These are phyloP conservation scores for Pseudonitzschia pungens DNA, from an alignment of 108 stramenopile genomes.

Conservation along the genomic window DNA sequence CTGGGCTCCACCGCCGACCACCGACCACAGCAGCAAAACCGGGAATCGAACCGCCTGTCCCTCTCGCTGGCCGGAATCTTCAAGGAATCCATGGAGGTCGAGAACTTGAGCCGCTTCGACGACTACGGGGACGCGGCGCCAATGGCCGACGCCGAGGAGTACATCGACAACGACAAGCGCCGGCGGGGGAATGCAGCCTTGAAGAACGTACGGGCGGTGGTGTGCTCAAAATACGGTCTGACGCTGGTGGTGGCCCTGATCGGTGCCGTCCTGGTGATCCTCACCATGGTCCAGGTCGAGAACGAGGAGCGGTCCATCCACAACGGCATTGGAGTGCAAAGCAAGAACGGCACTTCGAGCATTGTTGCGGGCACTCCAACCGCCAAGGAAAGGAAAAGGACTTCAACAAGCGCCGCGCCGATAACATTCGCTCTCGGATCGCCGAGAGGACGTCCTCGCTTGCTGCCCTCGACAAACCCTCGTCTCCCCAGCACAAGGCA, in stretches of 20 bases:
- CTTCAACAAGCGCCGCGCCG: not conserved
- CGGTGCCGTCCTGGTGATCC: not conserved
- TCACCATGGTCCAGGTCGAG: not conserved
- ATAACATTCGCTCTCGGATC: not conserved
- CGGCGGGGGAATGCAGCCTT: slow-evolving; percentile 9
- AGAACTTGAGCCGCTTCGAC: slow-evolving; percentile 7
- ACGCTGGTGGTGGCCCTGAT: not conserved
- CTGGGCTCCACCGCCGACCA: slow-evolving; percentile 19
- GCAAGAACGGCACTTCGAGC: not conserved
- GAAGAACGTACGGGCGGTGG: not conserved
- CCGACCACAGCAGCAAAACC: too few relatives aligned
- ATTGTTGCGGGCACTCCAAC: too few relatives aligned
- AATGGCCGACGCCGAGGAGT: slow-evolving; percentile 31
- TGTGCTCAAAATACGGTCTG: not conserved
- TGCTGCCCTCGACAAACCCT: too few relatives aligned
- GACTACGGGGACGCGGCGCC: slow-evolving; percentile 37
- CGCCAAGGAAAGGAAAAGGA: too few relatives aligned
- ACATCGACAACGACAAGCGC: slow-evolving; percentile 27
- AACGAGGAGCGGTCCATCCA: not conserved
- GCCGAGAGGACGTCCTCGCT: slow-evolving; percentile 16
- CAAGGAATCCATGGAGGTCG: not conserved
- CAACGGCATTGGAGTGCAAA: not conserved
- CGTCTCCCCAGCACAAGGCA: slow-evolving; percentile 22
- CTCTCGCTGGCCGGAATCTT: slow-evolving; percentile 17
- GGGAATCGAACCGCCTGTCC: too few relatives aligned